Evolutionary conservation across 75 land plant species (phyloP).

Genomic region (Pinus taeda): DNA sequence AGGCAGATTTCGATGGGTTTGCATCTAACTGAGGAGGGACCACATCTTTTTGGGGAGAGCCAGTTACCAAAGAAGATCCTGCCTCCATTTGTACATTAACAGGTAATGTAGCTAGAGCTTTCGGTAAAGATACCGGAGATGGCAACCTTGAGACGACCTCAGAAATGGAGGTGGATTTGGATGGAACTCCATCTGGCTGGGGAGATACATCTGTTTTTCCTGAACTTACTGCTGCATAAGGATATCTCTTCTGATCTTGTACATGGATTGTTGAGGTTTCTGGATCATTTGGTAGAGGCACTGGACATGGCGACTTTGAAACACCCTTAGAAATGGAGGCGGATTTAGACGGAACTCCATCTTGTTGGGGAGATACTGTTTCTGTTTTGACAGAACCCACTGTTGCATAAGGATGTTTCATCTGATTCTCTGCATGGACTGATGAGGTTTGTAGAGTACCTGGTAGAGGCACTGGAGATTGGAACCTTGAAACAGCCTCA

Average conservation of each 20-base stretch:
- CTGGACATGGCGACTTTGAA: neutral
- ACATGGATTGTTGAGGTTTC: neutral
- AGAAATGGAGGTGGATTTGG: neutral
- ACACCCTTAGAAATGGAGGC: neutral
- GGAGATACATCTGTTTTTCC: slow-evolving; percentile 3
- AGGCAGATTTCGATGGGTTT: neutral
- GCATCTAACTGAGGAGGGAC: neutral
- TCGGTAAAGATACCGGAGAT: neutral
- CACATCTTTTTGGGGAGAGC: neutral
- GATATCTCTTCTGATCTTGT: neutral
- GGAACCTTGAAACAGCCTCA: neutral
- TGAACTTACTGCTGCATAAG: neutral
- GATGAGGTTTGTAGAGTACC: neutral
- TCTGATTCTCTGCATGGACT: neutral
- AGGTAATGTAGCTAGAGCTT: slow-evolving; percentile 2
- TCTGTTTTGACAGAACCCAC: neutral
- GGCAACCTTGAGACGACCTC: neutral
- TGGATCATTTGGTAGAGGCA: neutral
- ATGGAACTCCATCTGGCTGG: neutral
- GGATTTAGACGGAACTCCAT: neutral
- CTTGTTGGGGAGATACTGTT: neutral
- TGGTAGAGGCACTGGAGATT: neutral
- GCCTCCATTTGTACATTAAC: neutral
- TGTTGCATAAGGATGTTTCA: neutral
- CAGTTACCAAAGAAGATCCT: neutral